Percentiles rank a stretch among this genome's conserved stretches.
These are phyloP conservation scores for Paspalum vaginatum DNA, from an alignment of 176 grass and related monocot species.

Conservation along the genomic window DNA sequence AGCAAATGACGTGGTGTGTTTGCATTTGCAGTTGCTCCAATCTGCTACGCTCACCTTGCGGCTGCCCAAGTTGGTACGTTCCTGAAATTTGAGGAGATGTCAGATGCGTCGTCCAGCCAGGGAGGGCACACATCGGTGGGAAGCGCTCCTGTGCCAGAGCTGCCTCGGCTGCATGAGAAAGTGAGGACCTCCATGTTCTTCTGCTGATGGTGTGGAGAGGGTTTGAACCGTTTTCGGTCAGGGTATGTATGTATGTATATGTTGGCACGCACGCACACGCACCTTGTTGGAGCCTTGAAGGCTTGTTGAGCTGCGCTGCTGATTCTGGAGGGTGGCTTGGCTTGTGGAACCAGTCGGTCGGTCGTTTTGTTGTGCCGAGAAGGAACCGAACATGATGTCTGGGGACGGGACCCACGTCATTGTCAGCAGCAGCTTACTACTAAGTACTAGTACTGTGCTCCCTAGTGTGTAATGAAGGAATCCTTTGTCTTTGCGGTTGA, in stretches of 20 bases:
- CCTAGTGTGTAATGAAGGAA: too few species aligned
- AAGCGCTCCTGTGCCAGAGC: conserved; percentile 55
- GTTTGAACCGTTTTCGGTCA: background rate
- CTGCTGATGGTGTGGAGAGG: conserved; percentile 43
- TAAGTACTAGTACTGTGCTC: too few species aligned
- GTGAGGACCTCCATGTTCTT: conserved; percentile 95
- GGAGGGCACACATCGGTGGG: conserved; percentile 54
- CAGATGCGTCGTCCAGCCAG: conserved; percentile 72
- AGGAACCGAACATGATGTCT: too few species aligned
- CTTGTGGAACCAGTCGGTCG: background rate
- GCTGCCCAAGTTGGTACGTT: conserved; percentile 80
- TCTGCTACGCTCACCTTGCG: conserved; percentile 78
- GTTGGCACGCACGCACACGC: background rate
- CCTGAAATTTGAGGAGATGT: conserved; percentile 79
- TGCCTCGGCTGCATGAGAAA: conserved; percentile 76
- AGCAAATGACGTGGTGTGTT: background rate
- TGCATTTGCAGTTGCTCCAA: conserved; percentile 73
- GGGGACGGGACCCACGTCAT: too few species aligned
- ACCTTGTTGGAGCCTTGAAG: background rate
- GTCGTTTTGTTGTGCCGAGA: background rate
- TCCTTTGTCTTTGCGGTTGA: too few species aligned
- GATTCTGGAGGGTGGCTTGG: background rate
- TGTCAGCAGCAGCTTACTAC: too few species aligned
- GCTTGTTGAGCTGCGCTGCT: background rate
- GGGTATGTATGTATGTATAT: background rate